Evolutionary conservation across 108 stramenopile genomes (phyloP).

Genomic region (Phaeodactylum tricornutum): DNA sequence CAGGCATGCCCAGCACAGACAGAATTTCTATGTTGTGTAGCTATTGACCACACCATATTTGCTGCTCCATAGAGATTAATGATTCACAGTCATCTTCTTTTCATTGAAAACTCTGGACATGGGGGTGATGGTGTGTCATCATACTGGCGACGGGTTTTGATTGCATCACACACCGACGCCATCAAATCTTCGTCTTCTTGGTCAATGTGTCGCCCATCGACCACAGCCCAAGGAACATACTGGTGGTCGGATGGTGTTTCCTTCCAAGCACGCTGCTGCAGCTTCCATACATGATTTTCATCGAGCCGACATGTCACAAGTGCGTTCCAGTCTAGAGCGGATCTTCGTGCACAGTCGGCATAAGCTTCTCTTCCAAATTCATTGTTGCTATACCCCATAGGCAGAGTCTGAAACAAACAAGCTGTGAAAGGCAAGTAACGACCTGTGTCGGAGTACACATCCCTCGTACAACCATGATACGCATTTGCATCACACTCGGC

Average conservation of each 20-base stretch:
- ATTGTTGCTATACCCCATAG: conserved; percentile 28
- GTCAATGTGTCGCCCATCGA: conserved; percentile 17
- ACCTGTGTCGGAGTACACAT: conserved; percentile 1
- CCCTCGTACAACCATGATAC: conserved; percentile 21
- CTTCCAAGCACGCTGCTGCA: conserved; percentile 13
- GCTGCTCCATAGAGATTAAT: too few relatives aligned
- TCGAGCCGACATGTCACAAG: conserved; percentile 19
- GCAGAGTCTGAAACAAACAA: conserved; percentile 19
- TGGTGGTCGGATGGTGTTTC: conserved; percentile 22
- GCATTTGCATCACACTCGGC: conserved; percentile 34
- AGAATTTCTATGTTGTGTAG: too few relatives aligned
- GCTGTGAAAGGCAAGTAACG: conserved; percentile 14
- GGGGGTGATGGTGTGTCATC: too few relatives aligned
- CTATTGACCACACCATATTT: too few relatives aligned
- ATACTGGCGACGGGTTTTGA: too few relatives aligned
- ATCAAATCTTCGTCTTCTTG: too few relatives aligned
- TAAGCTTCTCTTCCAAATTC: conserved; percentile 13
- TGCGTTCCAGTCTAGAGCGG: conserved; percentile 1
- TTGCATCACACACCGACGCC: too few relatives aligned
- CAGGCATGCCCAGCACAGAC: too few relatives aligned
- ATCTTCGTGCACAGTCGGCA: conserved; percentile 8
- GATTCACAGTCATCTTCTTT: too few relatives aligned
- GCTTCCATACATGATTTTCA: conserved; percentile 8
- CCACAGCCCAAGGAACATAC: conserved; percentile 29
- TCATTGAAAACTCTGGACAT: too few relatives aligned